Evolutionary conservation across 495 filamentous ascomycete genomes (phyloP).

Genomic region (Trichoderma gamsii): DNA sequence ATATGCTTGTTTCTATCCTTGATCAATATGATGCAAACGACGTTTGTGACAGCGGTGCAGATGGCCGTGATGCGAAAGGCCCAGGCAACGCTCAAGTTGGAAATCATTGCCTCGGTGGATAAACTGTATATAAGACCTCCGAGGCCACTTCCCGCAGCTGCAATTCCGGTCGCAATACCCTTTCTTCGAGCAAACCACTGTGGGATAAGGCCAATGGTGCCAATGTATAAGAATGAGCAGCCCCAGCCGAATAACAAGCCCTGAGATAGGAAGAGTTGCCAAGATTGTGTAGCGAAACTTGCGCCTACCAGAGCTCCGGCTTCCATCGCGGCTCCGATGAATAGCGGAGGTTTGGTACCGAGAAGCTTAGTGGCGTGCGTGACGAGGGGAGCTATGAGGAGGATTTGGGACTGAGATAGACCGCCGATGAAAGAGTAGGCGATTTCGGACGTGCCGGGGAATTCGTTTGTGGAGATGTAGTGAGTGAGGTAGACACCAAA

Average conservation of each 20-base stretch:
- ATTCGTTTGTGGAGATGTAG: slow-evolving; percentile 49
- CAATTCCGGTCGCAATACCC: slow-evolving; percentile 67
- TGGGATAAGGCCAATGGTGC: slow-evolving; percentile 61
- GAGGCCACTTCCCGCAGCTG: slow-evolving; percentile 66
- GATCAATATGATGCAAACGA: slow-evolving; percentile 52
- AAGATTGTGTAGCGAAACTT: slow-evolving; percentile 61
- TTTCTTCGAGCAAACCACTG: slow-evolving; percentile 73
- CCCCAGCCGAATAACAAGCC: slow-evolving; percentile 71
- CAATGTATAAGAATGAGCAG: slow-evolving; percentile 71
- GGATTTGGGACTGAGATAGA: slow-evolving; percentile 51
- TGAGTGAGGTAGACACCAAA: slow-evolving; percentile 36
- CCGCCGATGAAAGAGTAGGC: slow-evolving; percentile 60
- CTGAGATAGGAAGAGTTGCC: slow-evolving; percentile 72
- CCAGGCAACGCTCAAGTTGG: slow-evolving; percentile 54
- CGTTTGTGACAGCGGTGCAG: slow-evolving; percentile 52
- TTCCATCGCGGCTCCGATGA: slow-evolving; percentile 31
- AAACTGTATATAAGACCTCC: slow-evolving; percentile 60
- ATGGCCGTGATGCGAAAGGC: slow-evolving; percentile 65
- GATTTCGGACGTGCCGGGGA: slow-evolving; percentile 49
- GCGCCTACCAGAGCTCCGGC: slow-evolving; percentile 53
- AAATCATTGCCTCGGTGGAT: slow-evolving; percentile 55
- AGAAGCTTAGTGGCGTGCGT: slow-evolving; percentile 42
- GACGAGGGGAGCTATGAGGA: slow-evolving; percentile 51
- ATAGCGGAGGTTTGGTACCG: slow-evolving; percentile 46
- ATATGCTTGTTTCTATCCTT: slow-evolving; percentile 63